Evolutionary conservation across 2,329 filamentous ascomycete genomes (phyloP), one percentile per base, ranked within the genome.

Genomic region (Hymenoscyphus fraxineus): DNA sequence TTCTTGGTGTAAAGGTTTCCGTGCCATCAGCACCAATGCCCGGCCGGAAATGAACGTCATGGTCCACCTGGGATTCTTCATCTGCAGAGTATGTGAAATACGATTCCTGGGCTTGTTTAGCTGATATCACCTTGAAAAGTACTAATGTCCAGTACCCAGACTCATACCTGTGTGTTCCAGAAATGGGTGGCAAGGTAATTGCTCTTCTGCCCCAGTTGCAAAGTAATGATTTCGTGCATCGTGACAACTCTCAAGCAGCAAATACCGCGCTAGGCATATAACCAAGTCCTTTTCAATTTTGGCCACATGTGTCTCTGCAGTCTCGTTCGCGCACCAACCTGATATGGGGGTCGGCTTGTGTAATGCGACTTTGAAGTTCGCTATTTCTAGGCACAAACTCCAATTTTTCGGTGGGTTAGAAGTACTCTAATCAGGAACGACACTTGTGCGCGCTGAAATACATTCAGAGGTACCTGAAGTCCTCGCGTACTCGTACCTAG

Each of bases 151-250:
- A 6, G 47, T 13, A 31, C 44, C 35, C 74, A 27, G 27, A 27
- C 27, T 27, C 27, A 68, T 73, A 92, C 91, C 82, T 97, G 94
- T 6, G 91, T 83, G 73, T 99, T 99, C 95, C 95, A 99, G 77
- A 97, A 99, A 80, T 99, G 95, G 0, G 93, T 96, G 38, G 90
- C 93, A 27, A 96, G 80, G 73, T 97, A 96, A 77, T 99, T 99
- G 76, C 91, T 93, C 75, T 91, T 88, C 76, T 96, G 90, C 55
- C 95, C 95, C 66, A 98, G 87, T 81, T 99, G 95, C 57, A 99
- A 81, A 0, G 94, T 97, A 67, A 99, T 83, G 67, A 98, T 92
- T 78, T 99, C 95, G 78, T 93, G 92, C 95, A 99, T 98, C 32
- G 19, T 54, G 47, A 27, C 2, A 27, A 54, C 47, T 27, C 47